Conservation (phyloP, 2,329 filamentous ascomycete species). For the Neonectria neomacrospora region DNA sequence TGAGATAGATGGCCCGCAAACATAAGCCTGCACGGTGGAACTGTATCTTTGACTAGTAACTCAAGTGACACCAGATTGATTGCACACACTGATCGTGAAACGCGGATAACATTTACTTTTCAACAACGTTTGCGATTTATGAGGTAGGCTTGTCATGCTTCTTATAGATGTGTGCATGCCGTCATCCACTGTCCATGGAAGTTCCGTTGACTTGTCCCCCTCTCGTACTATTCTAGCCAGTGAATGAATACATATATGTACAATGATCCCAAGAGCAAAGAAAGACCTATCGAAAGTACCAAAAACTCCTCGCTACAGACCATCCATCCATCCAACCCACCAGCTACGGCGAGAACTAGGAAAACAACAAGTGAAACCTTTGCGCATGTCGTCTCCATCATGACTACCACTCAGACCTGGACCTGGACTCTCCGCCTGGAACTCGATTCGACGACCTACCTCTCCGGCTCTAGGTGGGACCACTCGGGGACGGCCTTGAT, state of each 20-base stretch:
- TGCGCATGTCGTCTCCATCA: background rate
- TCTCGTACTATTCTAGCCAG: background rate
- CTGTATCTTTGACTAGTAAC: background rate
- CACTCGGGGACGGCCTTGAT: slow-evolving; percentile 94
- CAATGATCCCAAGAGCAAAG: slow-evolving; percentile 5
- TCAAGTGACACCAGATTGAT: background rate
- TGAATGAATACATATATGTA: background rate
- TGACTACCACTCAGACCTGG: slow-evolving; percentile 16
- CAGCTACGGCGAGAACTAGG: slow-evolving; percentile 10
- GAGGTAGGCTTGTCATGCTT: background rate
- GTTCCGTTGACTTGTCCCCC: background rate
- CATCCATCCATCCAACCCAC: background rate
- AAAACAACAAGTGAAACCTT: slow-evolving; percentile 11
- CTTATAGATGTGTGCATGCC: background rate
- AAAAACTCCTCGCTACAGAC: slow-evolving; percentile 36
- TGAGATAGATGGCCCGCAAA: slow-evolving; percentile 20
- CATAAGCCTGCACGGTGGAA: slow-evolving; percentile 10
- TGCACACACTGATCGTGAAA: slow-evolving; percentile 1
- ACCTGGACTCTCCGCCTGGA: slow-evolving; percentile 31
- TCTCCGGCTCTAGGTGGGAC: slow-evolving; percentile 71
- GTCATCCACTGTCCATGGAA: background rate
- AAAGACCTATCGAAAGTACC: slow-evolving; percentile 12
- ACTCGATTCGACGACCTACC: slow-evolving; percentile 44
- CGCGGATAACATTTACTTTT: background rate
- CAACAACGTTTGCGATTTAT: background rate